Conservation (phyloP, 768 basidiomycete genomes). For the Mrakia hoshinonis region DNA sequence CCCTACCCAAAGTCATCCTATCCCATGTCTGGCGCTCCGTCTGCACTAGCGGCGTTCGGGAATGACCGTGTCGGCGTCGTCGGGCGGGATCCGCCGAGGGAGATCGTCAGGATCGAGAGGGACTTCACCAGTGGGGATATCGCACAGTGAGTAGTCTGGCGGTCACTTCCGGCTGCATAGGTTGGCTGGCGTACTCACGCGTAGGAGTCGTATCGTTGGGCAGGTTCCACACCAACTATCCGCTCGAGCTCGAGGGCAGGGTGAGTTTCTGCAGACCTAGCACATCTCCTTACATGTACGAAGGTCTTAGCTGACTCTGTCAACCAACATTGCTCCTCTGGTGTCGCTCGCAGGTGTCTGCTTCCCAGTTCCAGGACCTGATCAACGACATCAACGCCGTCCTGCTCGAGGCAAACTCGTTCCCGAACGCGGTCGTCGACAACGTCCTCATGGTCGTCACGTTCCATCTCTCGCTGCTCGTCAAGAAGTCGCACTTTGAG, state of each 20-base stretch:
- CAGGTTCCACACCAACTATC: constrained; percentile 73
- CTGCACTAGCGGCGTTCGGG: constrained; percentile 47
- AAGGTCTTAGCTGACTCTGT: neutral
- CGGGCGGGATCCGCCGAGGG: constrained; percentile 80
- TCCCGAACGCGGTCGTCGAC: constrained; percentile 62
- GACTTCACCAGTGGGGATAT: constrained; percentile 88
- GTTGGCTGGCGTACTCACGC: neutral
- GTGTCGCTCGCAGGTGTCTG: constrained; percentile 60
- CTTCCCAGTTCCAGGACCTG: constrained; percentile 79
- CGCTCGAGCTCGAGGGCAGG: constrained; percentile 83
- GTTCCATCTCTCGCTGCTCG: constrained; percentile 66
- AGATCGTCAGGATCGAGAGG: constrained; percentile 81
- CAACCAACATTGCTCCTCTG: neutral
- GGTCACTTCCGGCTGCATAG: neutral
- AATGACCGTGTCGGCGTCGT: constrained; percentile 73
- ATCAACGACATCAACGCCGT: constrained; percentile 84
- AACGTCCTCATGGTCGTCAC: constrained; percentile 70
- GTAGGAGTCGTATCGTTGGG: neutral
- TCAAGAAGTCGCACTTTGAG: constrained; percentile 68
- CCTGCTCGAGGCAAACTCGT: constrained; percentile 76
- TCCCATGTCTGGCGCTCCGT: constrained; percentile 33
- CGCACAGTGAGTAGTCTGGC: constrained; percentile 50
- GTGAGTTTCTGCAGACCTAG: constrained; percentile 47
- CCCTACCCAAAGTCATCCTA: constrained; percentile 36
- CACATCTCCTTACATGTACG: neutral